Percentiles rank a stretch among this genome's conserved stretches.
phyloP scores from a whole-genome alignment of 352 stramenopile genomes.

The Aphanomyces euteiches region DNA sequence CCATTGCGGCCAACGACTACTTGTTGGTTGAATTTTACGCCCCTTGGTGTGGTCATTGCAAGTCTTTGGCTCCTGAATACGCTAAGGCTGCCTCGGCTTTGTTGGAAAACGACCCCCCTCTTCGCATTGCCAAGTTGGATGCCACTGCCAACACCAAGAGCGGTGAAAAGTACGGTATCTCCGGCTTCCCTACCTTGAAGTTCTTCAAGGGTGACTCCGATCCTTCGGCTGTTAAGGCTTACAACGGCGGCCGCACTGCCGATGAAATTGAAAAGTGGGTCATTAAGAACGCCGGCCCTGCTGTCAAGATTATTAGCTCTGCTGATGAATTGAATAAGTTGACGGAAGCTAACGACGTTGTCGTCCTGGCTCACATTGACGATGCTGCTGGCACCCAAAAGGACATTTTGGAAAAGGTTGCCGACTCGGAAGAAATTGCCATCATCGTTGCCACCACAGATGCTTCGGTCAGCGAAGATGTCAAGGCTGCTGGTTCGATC shows the following conservation, averaged over 20 bases:
- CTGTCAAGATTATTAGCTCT: constrained; percentile 73
- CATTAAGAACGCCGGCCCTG: constrained; percentile 88
- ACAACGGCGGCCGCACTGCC: constrained; percentile 78
- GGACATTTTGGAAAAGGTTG: constrained; percentile 69
- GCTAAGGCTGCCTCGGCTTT: constrained; percentile 79
- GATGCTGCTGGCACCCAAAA: constrained; percentile 68
- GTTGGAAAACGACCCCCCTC: constrained; percentile 63
- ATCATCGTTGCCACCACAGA: constrained; percentile 75
- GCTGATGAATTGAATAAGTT: constrained; percentile 68
- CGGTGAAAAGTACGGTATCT: constrained; percentile 73
- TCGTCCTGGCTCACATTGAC: constrained; percentile 82
- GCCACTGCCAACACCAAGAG: constrained; percentile 79
- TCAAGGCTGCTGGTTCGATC: constrained; percentile 51
- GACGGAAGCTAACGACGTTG: constrained; percentile 79
- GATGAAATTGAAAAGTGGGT: constrained; percentile 88
- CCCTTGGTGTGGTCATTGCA: constrained; percentile 90
- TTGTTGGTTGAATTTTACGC: constrained; percentile 91
- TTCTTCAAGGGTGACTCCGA: constrained; percentile 88
- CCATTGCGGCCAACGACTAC: constrained; percentile 74
- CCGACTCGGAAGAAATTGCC: constrained; percentile 61
- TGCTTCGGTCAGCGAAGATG: constrained; percentile 56
- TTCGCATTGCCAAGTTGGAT: constrained; percentile 87
- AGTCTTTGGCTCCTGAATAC: constrained; percentile 84
- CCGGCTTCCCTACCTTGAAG: constrained; percentile 90
- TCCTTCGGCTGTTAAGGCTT: constrained; percentile 69